Conservation (phyloP, 2,329 filamentous ascomycete genomes). For the Fusarium pilosicola region DNA sequence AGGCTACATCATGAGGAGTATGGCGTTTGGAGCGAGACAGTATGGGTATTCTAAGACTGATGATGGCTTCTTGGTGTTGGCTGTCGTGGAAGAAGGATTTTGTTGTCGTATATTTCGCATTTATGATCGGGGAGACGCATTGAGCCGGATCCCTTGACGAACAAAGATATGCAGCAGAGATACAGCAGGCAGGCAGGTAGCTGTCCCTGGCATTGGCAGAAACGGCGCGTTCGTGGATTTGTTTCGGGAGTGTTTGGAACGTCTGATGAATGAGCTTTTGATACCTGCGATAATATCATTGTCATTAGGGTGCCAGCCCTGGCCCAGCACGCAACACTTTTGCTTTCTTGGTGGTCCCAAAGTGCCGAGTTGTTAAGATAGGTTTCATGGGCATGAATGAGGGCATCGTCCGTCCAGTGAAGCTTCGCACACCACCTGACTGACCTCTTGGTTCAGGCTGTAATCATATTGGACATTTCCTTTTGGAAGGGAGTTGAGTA, state of each 20-base stretch:
- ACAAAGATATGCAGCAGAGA: conserved; percentile 21
- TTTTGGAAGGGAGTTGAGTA: neutral
- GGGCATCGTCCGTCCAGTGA: neutral
- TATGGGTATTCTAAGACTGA: conserved; percentile 10
- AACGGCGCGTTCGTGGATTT: conserved; percentile 29
- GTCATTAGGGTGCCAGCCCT: conserved; percentile 6
- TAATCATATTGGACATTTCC: neutral
- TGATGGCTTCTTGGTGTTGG: conserved; percentile 11
- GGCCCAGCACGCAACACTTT: neutral
- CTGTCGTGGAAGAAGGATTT: conserved; percentile 10
- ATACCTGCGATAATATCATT: conserved; percentile 45
- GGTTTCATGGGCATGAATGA: neutral
- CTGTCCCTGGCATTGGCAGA: conserved; percentile 11
- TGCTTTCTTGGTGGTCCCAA: neutral
- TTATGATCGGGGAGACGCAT: conserved; percentile 28
- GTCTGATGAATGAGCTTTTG: conserved; percentile 39
- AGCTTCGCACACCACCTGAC: neutral
- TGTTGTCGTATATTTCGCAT: conserved; percentile 26
- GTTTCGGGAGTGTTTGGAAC: conserved; percentile 29
- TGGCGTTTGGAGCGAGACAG: conserved; percentile 38
- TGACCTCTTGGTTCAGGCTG: neutral
- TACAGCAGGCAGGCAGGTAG: conserved; percentile 9
- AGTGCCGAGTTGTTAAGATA: neutral
- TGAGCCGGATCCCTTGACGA: conserved; percentile 24
- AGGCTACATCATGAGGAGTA: conserved; percentile 38